Base-by-base conservation (phyloP, 2,329 filamentous ascomycete genomes). In the Ilyonectria sp. region DNA sequence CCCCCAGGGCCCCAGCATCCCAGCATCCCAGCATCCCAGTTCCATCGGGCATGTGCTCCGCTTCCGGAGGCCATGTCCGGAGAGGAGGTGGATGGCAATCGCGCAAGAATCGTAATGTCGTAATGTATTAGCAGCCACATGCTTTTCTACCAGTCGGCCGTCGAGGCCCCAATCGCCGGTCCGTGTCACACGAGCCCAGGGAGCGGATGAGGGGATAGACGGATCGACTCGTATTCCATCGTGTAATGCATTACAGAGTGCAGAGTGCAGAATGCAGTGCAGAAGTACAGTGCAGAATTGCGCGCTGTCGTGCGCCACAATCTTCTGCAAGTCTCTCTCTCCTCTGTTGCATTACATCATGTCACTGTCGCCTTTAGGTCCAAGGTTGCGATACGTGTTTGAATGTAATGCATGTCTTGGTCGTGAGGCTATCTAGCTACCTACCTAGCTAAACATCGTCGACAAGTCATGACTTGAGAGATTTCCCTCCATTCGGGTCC, bases 41-140 rank as follows among this genome's bases (percentile, higher is more conserved):
- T 60, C 62, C 40, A n/a, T 63, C 72, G 71, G 72, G 19, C 53
- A 55, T 70, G 46, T n/a, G 50, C 68, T 68, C 68, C 65, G 56
- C 50, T 71, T 74, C n/a, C 50, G 31, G 50, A 53, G 49, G 50
- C 10, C 50, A 53, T 33, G 29, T 35, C 50, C 50, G 50, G 49
- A 29, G 9, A 29, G 9, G 11, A 49, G 47, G 29, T 53, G 53
- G 26, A 43, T 43, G 15, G 26, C 50, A 40, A 37, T 15, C 57
- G 47, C 63, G 29, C 50, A 61, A 40, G 54, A 57, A 37, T 60
- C 44, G 40, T 21, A 29, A 65, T n/a, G 15, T 43, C 40, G 40
- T n/a, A 29, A 65, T n/a, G 15, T 43, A 21, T 21, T 21, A 15
- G 40, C 17, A 40, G 49, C 46, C 52, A 46, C 49, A 53, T 43